phyloP scores from a whole-genome alignment of 2,329 filamentous ascomycete species.

The Apiospora koreana region DNA sequence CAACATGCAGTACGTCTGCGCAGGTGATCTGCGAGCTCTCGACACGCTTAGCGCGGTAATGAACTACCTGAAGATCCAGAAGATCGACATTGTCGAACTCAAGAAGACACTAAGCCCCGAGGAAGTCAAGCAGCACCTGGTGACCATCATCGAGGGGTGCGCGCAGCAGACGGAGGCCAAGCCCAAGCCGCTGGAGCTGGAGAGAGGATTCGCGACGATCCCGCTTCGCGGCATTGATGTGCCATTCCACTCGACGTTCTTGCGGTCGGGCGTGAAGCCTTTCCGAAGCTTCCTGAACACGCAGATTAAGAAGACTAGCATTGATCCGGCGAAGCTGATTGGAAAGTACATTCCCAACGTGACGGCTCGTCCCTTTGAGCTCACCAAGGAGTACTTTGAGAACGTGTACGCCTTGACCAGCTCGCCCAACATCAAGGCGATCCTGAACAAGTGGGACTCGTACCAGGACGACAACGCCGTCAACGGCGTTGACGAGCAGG shows the following conservation, averaged over 20 bases:
- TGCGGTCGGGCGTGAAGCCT: slow-evolving; percentile 97
- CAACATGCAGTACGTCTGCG: slow-evolving; percentile 75
- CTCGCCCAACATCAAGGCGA: slow-evolving; percentile 72
- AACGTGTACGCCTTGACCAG: slow-evolving; percentile 96
- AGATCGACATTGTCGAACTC: slow-evolving; percentile 94
- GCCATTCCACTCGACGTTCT: slow-evolving; percentile 98
- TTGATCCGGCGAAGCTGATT: slow-evolving; percentile 93
- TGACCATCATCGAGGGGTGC: slow-evolving; percentile 87
- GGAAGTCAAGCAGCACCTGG: slow-evolving; percentile 85
- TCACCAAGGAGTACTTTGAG: slow-evolving; percentile 99
- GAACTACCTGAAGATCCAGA: slow-evolving; percentile 95
- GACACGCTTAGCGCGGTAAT: slow-evolving; percentile 77
- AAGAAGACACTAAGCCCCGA: slow-evolving; percentile 85
- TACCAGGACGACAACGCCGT: slow-evolving; percentile 56
- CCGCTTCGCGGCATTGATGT: slow-evolving; percentile 97
- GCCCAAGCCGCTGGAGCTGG: slow-evolving; percentile 82
- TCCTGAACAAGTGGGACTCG: slow-evolving; percentile 85
- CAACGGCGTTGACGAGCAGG: slow-evolving; percentile 32
- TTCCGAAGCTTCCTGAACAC: slow-evolving; percentile 98
- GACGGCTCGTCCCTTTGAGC: slow-evolving; percentile 89
- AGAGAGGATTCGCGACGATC: slow-evolving; percentile 96
- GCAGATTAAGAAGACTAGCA: slow-evolving; percentile 99
- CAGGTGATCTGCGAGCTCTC: slow-evolving; percentile 69
- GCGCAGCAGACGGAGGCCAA: slow-evolving; percentile 87
- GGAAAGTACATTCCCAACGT: slow-evolving; percentile 99